Evolutionary conservation across 352 stramenopile genomes (phyloP).

Genomic region (Thraustochytrium sp.): DNA sequence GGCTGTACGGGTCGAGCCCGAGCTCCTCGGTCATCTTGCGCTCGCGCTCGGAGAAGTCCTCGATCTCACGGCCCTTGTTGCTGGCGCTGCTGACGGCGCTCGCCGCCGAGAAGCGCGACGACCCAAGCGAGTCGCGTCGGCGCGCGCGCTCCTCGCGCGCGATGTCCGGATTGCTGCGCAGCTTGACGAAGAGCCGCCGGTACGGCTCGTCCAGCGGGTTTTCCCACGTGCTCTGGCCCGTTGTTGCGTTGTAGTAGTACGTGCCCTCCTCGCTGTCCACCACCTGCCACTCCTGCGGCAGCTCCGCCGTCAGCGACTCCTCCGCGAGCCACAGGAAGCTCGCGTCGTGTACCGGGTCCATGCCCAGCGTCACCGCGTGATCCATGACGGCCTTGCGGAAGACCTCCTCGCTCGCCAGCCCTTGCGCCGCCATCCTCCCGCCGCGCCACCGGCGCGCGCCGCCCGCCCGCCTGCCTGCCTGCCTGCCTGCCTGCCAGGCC

Average conservation of each 20-base stretch:
- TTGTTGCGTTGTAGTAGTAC: constrained; percentile 44
- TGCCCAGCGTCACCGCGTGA: constrained; percentile 30
- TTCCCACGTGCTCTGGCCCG: constrained; percentile 39
- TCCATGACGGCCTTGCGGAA: constrained; percentile 43
- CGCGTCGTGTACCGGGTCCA: constrained; percentile 38
- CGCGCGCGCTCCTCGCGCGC: background rate
- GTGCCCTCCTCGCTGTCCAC: background rate
- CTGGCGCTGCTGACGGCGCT: background rate
- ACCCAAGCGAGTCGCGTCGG: background rate
- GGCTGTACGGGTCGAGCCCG: background rate
- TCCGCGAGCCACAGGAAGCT: constrained; percentile 45
- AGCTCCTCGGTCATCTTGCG: constrained; percentile 10
- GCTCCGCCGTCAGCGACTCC: constrained; percentile 28
- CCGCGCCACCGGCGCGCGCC: no score
- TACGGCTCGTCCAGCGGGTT: constrained; percentile 46
- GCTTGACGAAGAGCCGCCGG: constrained; percentile 27
- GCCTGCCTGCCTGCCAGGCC: no score
- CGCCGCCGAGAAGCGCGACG: background rate
- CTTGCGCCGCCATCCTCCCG: no score
- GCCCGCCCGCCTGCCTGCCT: no score
- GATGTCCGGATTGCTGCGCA: background rate
- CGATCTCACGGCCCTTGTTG: background rate
- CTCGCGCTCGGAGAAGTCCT: background rate
- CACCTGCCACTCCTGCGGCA: constrained; percentile 23
- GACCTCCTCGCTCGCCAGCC: constrained; percentile 43